Percentiles rank a stretch among this genome's conserved stretches.
Conservation (phyloP, 495 filamentous ascomycete species). For the Hypoxylon lenormandii region DNA sequence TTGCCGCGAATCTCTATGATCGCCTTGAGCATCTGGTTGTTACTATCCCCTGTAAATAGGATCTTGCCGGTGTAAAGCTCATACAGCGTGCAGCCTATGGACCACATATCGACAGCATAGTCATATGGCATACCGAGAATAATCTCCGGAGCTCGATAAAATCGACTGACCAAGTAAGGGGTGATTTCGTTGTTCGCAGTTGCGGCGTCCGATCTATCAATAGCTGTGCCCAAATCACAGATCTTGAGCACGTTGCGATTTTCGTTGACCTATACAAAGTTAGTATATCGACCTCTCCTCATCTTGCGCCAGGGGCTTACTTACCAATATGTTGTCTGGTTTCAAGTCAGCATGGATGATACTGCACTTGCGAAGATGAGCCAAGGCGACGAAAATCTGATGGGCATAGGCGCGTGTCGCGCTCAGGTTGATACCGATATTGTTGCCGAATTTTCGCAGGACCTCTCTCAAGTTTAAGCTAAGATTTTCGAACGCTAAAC, state of each 20-base stretch:
- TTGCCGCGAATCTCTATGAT: conserved; percentile 98
- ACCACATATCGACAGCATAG: conserved; percentile 96
- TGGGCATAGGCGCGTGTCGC: conserved; percentile 89
- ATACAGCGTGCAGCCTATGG: conserved; percentile 94
- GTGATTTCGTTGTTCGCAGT: conserved; percentile 81
- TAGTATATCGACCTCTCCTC: conserved; percentile 32
- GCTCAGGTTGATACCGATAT: conserved; percentile 86
- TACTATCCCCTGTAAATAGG: conserved; percentile 91
- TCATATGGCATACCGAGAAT: conserved; percentile 95
- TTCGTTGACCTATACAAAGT: conserved; percentile 74
- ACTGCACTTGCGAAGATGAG: conserved; percentile 86
- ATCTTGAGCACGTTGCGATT: conserved; percentile 87
- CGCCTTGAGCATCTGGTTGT: conserved; percentile 95
- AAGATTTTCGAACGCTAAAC: conserved; percentile 96
- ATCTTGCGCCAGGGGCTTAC: conserved; percentile 24
- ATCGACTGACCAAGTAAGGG: conserved; percentile 93
- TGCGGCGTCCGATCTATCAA: conserved; percentile 79
- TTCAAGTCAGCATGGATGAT: conserved; percentile 96
- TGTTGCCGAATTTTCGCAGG: conserved; percentile 95
- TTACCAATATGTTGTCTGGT: conserved; percentile 90
- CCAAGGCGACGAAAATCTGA: conserved; percentile 91
- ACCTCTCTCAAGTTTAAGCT: conserved; percentile 93
- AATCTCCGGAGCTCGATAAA: conserved; percentile 96
- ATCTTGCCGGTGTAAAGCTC: conserved; percentile 98
- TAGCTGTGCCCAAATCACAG: conserved; percentile 94